Percentiles rank a stretch among this genome's conserved stretches.
phyloP scores from a whole-genome alignment of 441 rosid species.

The Populus tomentosa region DNA sequence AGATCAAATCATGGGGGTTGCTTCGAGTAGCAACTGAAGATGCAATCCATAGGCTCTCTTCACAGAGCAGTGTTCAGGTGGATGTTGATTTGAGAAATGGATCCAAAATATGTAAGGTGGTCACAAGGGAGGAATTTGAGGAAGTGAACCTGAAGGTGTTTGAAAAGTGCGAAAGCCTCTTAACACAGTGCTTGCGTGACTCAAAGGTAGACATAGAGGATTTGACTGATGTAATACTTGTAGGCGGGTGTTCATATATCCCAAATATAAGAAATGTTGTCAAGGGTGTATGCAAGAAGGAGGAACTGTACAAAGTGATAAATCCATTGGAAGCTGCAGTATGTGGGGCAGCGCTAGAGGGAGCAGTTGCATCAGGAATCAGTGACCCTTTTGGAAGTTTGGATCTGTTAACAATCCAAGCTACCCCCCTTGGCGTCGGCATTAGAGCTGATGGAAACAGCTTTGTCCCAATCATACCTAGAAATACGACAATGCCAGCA shows the following conservation, averaged over 20 bases:
- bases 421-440: slow-evolving; percentile 64
- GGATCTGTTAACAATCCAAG: slow-evolving; percentile 78
- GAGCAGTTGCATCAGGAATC: slow-evolving; percentile 82
- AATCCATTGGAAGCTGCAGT: slow-evolving; percentile 75
- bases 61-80: slow-evolving; percentile 38
- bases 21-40: slow-evolving; percentile 77
- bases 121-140: slow-evolving; percentile 63
- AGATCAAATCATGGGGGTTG: slow-evolving; percentile 40
- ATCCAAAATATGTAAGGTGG: slow-evolving; percentile 38
- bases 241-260: slow-evolving; percentile 79
- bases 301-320: slow-evolving; percentile 52
- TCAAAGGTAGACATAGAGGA: slow-evolving; percentile 52
- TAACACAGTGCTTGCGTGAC: slow-evolving; percentile 57
- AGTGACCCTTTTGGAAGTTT: slow-evolving; percentile 76
- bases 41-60: slow-evolving; percentile 63
- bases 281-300: slow-evolving; percentile 38
- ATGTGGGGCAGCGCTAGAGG: slow-evolving; percentile 81
- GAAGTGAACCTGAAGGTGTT: slow-evolving; percentile 53
- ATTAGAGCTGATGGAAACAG: slow-evolving; percentile 50
- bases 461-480: slow-evolving; percentile 57
- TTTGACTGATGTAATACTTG: slow-evolving; percentile 65
- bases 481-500: slow-evolving; percentile 69
- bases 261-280: slow-evolving; percentile 50
- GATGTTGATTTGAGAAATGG: slow-evolving; percentile 69
- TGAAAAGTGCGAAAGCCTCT: slow-evolving; percentile 52